Percentiles rank a stretch among this genome's conserved stretches.
These are phyloP conservation scores for Kodamaea arcana DNA, from an alignment of 1,139 yeast species.

Conservation along the genomic window DNA sequence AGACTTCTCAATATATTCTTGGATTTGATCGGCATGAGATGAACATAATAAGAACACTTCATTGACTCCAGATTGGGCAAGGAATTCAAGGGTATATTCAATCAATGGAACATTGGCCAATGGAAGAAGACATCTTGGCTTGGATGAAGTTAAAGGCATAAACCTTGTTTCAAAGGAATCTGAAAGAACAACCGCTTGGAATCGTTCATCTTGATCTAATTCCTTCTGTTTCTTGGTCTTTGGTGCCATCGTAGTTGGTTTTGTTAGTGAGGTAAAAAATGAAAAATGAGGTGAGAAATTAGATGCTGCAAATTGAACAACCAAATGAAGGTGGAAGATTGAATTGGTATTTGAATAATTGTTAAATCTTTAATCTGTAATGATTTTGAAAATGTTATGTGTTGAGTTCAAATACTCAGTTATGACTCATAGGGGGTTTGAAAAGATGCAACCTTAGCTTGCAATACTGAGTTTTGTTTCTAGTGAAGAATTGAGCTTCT, in stretches of 20 bases:
- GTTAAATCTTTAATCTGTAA: no score
- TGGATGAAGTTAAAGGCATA: constrained; percentile 81
- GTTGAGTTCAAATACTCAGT: no score
- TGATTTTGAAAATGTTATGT: no score
- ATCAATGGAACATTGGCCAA: constrained; percentile 89
- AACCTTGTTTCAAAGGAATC: constrained; percentile 91
- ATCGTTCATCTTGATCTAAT: constrained; percentile 62
- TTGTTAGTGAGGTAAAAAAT: no score
- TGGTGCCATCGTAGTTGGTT: constrained; percentile 34
- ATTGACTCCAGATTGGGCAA: constrained; percentile 85
- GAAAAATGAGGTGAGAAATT: no score
- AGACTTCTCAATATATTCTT: constrained; percentile 73
- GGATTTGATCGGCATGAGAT: constrained; percentile 84
- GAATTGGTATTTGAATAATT: no score
- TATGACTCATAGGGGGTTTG: no score
- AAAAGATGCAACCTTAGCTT: no score
- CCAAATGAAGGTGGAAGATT: no score
- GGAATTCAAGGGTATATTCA: constrained; percentile 90
- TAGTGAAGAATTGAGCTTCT: no score
- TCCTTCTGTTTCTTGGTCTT: constrained; percentile 52
- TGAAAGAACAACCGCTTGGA: constrained; percentile 91
- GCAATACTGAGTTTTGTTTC: no score
- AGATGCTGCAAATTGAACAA: no score
- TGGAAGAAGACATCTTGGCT: constrained; percentile 87
- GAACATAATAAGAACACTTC: constrained; percentile 90